Evolutionary conservation across 2,329 filamentous ascomycete genomes (phyloP).

Genomic region (Aspergillus melleus): DNA sequence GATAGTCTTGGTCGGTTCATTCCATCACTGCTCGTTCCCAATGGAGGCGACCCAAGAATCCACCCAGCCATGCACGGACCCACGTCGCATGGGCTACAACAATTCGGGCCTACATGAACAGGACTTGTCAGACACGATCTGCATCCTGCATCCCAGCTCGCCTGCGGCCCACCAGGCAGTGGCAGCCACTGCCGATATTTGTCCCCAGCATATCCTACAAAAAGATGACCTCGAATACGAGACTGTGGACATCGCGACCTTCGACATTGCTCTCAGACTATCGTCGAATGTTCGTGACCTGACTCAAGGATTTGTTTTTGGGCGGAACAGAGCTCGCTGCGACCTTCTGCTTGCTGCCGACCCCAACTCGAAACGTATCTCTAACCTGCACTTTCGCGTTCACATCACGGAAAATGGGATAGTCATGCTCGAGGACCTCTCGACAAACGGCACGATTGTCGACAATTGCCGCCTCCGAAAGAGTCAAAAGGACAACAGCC

Average conservation of each 20-base stretch:
- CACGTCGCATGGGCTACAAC: conserved; percentile 73
- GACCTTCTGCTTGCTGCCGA: conserved; percentile 71
- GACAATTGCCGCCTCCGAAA: conserved; percentile 69
- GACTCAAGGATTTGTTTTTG: conserved; percentile 77
- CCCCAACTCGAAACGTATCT: conserved; percentile 72
- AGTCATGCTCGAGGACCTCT: conserved; percentile 89
- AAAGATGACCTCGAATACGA: conserved; percentile 47
- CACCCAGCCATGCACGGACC: conserved; percentile 80
- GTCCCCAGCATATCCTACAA: conserved; percentile 64
- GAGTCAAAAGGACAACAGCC: conserved; percentile 47
- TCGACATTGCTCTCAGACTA: conserved; percentile 76
- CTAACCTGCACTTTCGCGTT: conserved; percentile 95
- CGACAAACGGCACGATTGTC: conserved; percentile 93
- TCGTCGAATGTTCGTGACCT: conserved; percentile 72
- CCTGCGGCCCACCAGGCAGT: conserved; percentile 71
- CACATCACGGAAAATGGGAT: conserved; percentile 82
- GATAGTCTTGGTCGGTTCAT: not conserved
- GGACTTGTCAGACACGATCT: conserved; percentile 85
- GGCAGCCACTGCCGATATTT: conserved; percentile 50
- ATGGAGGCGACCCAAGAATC: conserved; percentile 59
- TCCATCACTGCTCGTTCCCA: conserved; percentile 1
- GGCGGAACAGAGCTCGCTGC: conserved; percentile 69
- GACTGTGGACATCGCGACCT: conserved; percentile 30
- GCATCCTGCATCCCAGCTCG: conserved; percentile 79
- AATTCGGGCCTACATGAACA: conserved; percentile 80